Evolutionary conservation across 352 stramenopile species (phyloP), one percentile per base, ranked within the genome.

Genomic region (Phytopythium sindhum): DNA sequence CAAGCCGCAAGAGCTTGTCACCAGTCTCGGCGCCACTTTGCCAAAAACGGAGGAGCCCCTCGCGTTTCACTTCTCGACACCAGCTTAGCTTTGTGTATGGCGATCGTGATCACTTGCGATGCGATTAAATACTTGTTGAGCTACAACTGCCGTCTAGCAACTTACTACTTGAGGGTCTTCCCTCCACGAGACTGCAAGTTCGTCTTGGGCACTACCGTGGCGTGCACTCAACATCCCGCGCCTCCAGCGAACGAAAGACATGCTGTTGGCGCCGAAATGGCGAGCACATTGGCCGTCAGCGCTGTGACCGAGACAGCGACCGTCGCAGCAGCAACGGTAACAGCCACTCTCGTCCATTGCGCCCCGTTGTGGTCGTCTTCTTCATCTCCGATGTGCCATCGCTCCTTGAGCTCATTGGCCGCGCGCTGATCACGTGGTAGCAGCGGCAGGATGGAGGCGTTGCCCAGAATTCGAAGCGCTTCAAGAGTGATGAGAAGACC

Each of bases 211-310:
- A 14, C 5, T 39, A 39, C 1, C 7, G 14, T 45, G 39, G 10
- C 7, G 14, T 45, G 39, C 1, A 12, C 53, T 73, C 60, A 75
- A 50, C 83, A 90, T 14, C 85, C 82, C 8, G 68, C 50, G 10
- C 85, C 85, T 35, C 85, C 85, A n/a, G 80, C 79, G 55, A 94
- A 72, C 31, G 50, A 63, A 17, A 90, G 67, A 47, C 85, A 94
- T 35, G 72, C 66, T 0, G 80, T 91, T 31, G 63, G 67, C 50
- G 77, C 63, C 57, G 86, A 75, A 61, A 94, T 72, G 12, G 81
- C 78, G 15, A 94, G 70, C 19, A 92, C 67, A 37, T 90, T 92
- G 31, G 73, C 69, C 4, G 48, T 63, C 48, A 91, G 63, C 37
- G 80, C 85, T 48, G 68, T 61, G 23, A 84, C 19, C 23, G 55